Percentiles rank a stretch among this genome's conserved stretches.
These are phyloP conservation scores for Fusarium sp. DNA, from an alignment of 2,329 filamentous ascomycete genomes.

Conservation along the genomic window DNA sequence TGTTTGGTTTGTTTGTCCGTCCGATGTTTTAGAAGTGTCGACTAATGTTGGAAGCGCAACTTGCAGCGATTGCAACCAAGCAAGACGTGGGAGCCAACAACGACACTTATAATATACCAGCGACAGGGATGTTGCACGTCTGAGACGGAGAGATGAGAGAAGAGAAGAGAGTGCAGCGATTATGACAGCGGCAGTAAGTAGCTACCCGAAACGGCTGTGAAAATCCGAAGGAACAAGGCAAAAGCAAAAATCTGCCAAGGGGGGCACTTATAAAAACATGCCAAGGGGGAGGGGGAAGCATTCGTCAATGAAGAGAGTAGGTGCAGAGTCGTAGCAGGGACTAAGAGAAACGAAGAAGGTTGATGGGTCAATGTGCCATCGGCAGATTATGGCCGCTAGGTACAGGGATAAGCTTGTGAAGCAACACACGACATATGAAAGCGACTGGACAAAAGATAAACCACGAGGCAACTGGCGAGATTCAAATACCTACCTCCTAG, in stretches of 20 bases:
- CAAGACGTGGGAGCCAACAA: conserved; percentile 3
- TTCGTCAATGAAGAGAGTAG: conserved; percentile 11
- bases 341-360: conserved; percentile 16
- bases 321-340: conserved; percentile 15
- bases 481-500: conserved; percentile 11
- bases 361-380: conserved; percentile 35
- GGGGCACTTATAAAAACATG: conserved; percentile 30
- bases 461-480: conserved; percentile 17
- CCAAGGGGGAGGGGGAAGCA: conserved; percentile 16
- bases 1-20: conserved; percentile 8
- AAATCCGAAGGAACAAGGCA: conserved; percentile 25
- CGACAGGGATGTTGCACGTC: conserved; percentile 21
- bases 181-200: conserved; percentile 1
- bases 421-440: conserved; percentile 33
- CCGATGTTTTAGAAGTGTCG: background rate
- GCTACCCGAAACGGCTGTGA: conserved; percentile 1
- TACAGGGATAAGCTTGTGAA: conserved; percentile 40
- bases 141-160: conserved; percentile 36
- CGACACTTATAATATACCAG: conserved; percentile 26
- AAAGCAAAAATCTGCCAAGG: conserved; percentile 38
- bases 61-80: conserved; percentile 9
- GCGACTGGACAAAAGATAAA: conserved; percentile 30
- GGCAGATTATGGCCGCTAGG: conserved; percentile 10
- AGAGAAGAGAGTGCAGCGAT: conserved; percentile 35
- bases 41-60: background rate